A percentile compares a stretch with the other conserved stretches of the same genome.
Conservation (phyloP, 352 stramenopile species). For the Globisporangium heterothallicum region DNA sequence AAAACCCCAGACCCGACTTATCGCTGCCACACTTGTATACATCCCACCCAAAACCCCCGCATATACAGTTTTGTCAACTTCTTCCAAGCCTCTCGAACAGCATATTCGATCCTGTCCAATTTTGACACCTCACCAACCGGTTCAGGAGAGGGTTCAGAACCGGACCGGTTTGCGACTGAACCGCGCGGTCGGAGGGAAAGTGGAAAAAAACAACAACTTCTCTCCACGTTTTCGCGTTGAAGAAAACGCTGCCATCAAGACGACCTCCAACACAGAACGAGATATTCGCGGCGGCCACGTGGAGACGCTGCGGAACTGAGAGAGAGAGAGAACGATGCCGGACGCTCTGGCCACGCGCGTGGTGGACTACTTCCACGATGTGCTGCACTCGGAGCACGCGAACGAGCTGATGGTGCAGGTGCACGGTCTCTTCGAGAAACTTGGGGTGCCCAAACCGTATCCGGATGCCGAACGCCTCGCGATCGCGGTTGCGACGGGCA, state of each 20-base stretch:
- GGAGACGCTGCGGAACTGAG: not conserved
- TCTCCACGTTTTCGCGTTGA: not conserved
- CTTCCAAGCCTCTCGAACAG: not conserved
- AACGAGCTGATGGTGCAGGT: conserved; percentile 68
- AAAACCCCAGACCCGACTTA: not conserved
- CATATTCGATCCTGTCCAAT: not conserved
- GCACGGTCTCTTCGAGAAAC: conserved; percentile 54
- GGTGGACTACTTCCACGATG: conserved; percentile 69
- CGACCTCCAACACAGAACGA: not conserved
- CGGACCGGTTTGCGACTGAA: not conserved
- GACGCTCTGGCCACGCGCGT: conserved; percentile 49
- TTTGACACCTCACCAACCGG: not conserved
- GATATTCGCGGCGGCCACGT: conserved; percentile 3
- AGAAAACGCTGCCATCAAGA: not conserved
- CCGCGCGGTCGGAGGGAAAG: not conserved
- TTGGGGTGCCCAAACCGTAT: conserved; percentile 80
- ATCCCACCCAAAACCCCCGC: conserved; percentile 3
- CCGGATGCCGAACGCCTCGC: conserved; percentile 79
- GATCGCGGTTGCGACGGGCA: conserved; percentile 71
- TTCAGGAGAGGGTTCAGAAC: not conserved
- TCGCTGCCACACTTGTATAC: not conserved
- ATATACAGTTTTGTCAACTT: conserved; percentile 10
- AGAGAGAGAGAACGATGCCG: conserved; percentile 22
- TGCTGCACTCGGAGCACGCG: conserved; percentile 71
- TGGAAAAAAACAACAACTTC: too few species aligned